Evolutionary conservation across 257 asterid species (phyloP), one percentile per base, ranked within the genome.

Genomic region (Solanum ossicruentum): DNA sequence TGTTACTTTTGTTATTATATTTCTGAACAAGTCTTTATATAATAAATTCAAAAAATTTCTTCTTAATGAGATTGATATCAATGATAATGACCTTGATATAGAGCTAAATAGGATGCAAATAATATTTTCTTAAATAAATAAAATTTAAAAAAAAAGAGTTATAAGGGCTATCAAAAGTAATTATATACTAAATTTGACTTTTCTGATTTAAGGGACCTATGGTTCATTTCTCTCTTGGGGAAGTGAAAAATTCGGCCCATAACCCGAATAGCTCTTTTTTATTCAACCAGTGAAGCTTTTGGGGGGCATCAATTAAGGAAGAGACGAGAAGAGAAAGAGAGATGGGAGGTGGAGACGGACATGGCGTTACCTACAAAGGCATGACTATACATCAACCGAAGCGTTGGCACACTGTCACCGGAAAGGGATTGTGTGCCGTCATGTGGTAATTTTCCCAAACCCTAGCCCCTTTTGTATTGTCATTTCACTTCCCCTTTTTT

Each of bases 351-450:
- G 98, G 96, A 86, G 67, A 86, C 6, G 91, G 92, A 8, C 95
- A 90, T 66, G 89, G 97, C 89, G 84, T 92, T 3, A 94, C 97
- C 20, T 95, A 89, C 93, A 94, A 92, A 84, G 98, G 97, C 63
- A 83, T 94, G 6, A 92, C 96, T 0, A 2, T 95, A 79, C 99
- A 94, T 89, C 92, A 91, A 43, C 99, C 98, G 1, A 95, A 93
- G 85, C 95, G 97, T 84, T 95, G 99, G 99, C 98, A 95, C 90
- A 75, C 88, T 47, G 92, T 94, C 88, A 93, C 99, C 82, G 98
- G 98, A 51, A 95, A 95, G 84, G 99, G 99, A 88, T 89, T 95
- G 88, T 94, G 98, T 45, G 98, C 99, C 84, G 89, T 95, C 80
- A 95, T 94, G 98, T 95, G 99, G 99, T 94, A 88, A 81, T 13